These are phyloP conservation scores for Pichia nanzhaoensis DNA, from an alignment of 805 yeast species.

Conservation along the genomic window DNA sequence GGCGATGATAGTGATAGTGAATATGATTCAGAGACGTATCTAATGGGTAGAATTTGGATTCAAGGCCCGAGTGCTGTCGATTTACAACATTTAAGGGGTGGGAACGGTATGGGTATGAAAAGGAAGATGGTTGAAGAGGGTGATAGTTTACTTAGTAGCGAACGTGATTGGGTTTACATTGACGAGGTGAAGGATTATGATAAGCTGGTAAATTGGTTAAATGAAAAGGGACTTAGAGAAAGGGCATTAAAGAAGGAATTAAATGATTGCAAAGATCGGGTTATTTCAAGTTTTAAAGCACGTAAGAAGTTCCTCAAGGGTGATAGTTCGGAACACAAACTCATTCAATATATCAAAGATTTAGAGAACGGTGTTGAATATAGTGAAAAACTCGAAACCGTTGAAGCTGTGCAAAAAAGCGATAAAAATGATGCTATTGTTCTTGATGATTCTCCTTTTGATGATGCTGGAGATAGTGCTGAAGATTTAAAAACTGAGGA, in stretches of 20 bases:
- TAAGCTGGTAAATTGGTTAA: constrained; percentile 55
- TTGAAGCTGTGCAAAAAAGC: constrained; percentile 20
- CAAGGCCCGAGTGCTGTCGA: constrained; percentile 74
- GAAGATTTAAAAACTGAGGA: constrained; percentile 15
- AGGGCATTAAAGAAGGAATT: constrained; percentile 58
- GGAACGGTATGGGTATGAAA: constrained; percentile 35
- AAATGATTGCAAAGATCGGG: constrained; percentile 42
- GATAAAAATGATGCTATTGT: constrained; percentile 28
- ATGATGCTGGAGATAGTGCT: constrained; percentile 17
- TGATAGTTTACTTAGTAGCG: constrained; percentile 45
- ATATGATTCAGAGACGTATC: constrained; percentile 50
- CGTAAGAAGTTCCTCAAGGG: constrained; percentile 49
- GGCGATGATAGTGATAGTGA: constrained; percentile 40
- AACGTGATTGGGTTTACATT: constrained; percentile 62
- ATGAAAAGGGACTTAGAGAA: constrained; percentile 72
- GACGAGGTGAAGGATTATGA: constrained; percentile 57
- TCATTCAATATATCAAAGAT: constrained; percentile 34
- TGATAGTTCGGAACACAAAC: constrained; percentile 35
- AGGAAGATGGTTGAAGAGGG: constrained; percentile 58
- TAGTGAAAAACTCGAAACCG: constrained; percentile 21
- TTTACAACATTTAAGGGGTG: constrained; percentile 35
- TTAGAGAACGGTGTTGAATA: constrained; percentile 31
- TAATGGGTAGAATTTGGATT: constrained; percentile 82
- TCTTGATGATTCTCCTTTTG: constrained; percentile 23
- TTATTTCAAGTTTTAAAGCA: constrained; percentile 48